Evolutionary conservation across 2,329 filamentous ascomycete genomes (phyloP), one percentile per base, ranked within the genome.

Genomic region (Penicillium sp.): DNA sequence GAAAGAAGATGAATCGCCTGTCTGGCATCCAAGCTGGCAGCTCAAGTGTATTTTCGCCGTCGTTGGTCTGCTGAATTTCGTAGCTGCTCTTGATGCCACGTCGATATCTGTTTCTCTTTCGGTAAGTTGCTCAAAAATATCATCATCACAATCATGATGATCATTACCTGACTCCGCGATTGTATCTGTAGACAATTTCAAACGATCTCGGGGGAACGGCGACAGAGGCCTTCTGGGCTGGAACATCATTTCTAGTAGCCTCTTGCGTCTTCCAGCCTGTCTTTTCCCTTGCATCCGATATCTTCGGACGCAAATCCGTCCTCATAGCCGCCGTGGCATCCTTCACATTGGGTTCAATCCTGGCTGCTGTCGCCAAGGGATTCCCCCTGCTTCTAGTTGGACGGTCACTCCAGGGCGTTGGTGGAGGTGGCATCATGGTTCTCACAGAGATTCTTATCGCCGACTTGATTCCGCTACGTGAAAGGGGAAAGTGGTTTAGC

Each of bases 331-430:
- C 56, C 13, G 54, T 56, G 3, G 9, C 26, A 5, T 11, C 43
- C 5, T 56, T 59, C 28, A 52, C 51, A 3, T 10, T 56, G 16
- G 56, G 54, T 13, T 55, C 57, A 1, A 55, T 57, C n/a, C 49
- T 57, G 1, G 51, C 48, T 11, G 52, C 51, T 10, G 40, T 55
- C 28, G 23, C 57, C 3, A 42, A 53, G 7, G 49, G 26, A 1
- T 60, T 54, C 1, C 63, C 59, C 24, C 77, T 79, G 63, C 70
- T 88, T 2, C 83, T 88, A 13, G 76, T 73, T 56, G 82, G 81
- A n/a, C 76, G 84, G 0, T 75, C 76, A 0, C 66, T 87, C 1
- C 83, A 87, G 52, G 84, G 85, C 0, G 62, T 81, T 2, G 81
- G 80, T 0, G 75, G 69, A 1, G 79, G 77, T 2, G 80, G 80